Evolutionary conservation across 1,139 yeast genomes (phyloP).

Genomic region (Blastobotrys capitulatus): DNA sequence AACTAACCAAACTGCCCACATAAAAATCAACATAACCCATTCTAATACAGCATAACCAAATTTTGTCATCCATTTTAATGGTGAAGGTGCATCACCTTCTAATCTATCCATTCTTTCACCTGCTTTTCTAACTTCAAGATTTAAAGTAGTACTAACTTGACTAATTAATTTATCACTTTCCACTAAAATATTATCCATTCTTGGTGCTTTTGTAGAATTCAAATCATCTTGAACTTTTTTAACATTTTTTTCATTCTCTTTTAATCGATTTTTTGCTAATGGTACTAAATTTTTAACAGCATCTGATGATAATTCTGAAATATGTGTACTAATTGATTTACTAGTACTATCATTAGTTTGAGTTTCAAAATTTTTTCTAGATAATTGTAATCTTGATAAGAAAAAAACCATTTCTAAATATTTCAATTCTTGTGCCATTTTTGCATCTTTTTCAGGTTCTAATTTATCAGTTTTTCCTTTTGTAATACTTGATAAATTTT

Average conservation of each 20-base stretch:
- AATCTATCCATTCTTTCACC: constrained; percentile 62
- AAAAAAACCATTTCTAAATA: constrained; percentile 24
- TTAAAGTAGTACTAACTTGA: constrained; percentile 75
- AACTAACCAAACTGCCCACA: constrained; percentile 68
- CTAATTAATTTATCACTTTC: constrained; percentile 72
- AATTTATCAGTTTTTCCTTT: not conserved
- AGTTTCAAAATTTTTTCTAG: constrained; percentile 7
- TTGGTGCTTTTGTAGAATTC: constrained; percentile 38
- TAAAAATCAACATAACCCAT: constrained; percentile 50
- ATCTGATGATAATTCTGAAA: constrained; percentile 21
- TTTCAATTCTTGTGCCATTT: constrained; percentile 19
- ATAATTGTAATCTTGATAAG: constrained; percentile 20
- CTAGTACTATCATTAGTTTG: constrained; percentile 3
- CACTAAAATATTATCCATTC: constrained; percentile 60
- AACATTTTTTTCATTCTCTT: constrained; percentile 24
- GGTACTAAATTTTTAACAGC: constrained; percentile 21
- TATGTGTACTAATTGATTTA: constrained; percentile 16
- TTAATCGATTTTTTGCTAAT: constrained; percentile 18
- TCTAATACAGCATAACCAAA: constrained; percentile 39
- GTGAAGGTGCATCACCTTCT: constrained; percentile 23
- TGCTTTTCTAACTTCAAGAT: constrained; percentile 65
- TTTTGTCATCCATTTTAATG: constrained; percentile 21
- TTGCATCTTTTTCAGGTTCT: constrained; percentile 1
- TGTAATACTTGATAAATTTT: too few species aligned
- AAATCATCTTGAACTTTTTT: constrained; percentile 30